Percentiles rank a stretch among this genome's conserved stretches.
phyloP scores from a whole-genome alignment of 2,329 filamentous ascomycete genomes.

The Thielaviopsis cerberus region DNA sequence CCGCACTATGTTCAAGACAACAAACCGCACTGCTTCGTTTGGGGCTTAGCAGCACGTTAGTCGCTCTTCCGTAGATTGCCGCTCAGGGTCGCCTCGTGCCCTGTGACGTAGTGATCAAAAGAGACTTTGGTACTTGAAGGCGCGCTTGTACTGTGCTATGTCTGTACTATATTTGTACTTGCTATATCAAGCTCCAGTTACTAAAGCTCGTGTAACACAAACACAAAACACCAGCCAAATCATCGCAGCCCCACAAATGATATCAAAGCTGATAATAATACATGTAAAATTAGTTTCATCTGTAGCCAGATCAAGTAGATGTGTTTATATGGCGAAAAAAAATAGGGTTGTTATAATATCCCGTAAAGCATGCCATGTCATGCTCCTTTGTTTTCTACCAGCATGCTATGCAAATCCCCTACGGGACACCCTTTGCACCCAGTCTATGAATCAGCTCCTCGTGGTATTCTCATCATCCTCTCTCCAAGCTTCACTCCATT shows the following conservation, averaged over 20 bases:
- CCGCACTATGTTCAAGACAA: neutral
- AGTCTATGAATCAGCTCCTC: conserved; percentile 1
- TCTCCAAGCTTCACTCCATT: conserved; percentile 9
- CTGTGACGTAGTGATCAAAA: no score
- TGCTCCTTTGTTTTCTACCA: conserved; percentile 8
- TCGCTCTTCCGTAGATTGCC: neutral
- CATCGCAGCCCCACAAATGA: neutral
- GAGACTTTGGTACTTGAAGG: neutral
- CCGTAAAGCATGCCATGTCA: neutral
- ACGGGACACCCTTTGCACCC: neutral
- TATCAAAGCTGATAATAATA: neutral
- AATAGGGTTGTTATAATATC: conserved; percentile 1
- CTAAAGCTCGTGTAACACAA: neutral
- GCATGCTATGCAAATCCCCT: neutral
- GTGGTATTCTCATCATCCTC: neutral
- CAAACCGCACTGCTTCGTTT: no score
- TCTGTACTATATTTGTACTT: no score
- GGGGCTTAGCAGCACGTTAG: no score
- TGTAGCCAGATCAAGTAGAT: neutral
- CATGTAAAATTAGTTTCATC: neutral
- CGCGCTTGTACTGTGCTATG: neutral
- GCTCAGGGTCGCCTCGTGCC: no score
- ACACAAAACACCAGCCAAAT: neutral
- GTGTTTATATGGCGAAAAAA: neutral
- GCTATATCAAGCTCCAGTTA: neutral